These are phyloP conservation scores for Athelia psychrophila DNA, from an alignment of 1,284 basidiomycete species.

Conservation along the genomic window DNA sequence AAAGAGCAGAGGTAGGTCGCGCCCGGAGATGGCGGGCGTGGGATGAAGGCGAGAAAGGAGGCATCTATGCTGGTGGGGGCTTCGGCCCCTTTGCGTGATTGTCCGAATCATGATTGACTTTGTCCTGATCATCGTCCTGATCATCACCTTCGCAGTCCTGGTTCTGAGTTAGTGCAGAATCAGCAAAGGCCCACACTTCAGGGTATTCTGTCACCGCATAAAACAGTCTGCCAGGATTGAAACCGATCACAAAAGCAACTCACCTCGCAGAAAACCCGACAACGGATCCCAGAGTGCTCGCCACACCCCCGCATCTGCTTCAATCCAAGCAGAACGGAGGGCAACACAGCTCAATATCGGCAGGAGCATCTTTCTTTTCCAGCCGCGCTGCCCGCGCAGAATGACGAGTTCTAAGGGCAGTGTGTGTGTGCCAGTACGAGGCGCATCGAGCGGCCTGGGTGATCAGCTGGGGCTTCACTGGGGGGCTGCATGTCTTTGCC, in stretches of 20 bases:
- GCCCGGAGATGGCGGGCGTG: no score
- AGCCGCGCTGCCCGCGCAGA: conserved; percentile 77
- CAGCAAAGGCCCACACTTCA: conserved; percentile 47
- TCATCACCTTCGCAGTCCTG: conserved; percentile 21
- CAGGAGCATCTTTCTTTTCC: conserved; percentile 85
- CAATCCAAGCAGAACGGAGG: conserved; percentile 75
- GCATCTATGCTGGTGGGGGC: no score
- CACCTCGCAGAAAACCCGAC: conserved; percentile 71
- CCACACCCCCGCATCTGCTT: conserved; percentile 69
- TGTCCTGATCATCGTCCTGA: conserved; percentile 11
- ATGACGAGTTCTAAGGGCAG: conserved; percentile 88
- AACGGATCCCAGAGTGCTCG: conserved; percentile 67
- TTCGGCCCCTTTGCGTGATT: no score
- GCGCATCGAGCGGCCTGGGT: conserved; percentile 88
- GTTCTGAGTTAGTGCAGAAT: conserved; percentile 9
- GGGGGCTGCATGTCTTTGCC: conserved; percentile 82
- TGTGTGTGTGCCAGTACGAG: conserved; percentile 71
- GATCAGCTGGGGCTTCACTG: conserved; percentile 81
- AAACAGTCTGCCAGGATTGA: conserved; percentile 4
- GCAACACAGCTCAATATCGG: conserved; percentile 54
- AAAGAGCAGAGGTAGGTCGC: conserved; percentile 72
- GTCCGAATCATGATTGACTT: no score
- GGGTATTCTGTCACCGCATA: conserved; percentile 49
- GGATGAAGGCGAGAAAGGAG: no score
- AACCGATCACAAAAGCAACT: conserved; percentile 14